phyloP scores from a whole-genome alignment of 371 early-diverging fungal species.

The Mortierella sp. region DNA sequence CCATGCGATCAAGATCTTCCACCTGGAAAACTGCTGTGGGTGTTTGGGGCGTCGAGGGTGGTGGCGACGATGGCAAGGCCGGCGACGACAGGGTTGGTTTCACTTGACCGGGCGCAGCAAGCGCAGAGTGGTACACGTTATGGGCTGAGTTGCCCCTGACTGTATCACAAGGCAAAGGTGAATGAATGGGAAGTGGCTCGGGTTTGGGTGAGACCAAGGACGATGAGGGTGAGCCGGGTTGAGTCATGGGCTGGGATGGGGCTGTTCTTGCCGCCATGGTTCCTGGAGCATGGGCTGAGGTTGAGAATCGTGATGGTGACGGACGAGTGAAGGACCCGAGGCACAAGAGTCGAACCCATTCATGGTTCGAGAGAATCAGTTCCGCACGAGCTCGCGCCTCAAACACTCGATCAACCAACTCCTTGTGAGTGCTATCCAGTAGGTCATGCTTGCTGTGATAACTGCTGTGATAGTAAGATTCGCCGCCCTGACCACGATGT shows the following conservation, averaged over 20 bases:
- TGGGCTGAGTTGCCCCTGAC: too few species aligned
- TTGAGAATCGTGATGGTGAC: not conserved
- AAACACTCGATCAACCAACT: not conserved
- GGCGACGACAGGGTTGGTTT: not conserved
- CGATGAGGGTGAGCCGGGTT: too few species aligned
- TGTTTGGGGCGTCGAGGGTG: constrained; percentile 1
- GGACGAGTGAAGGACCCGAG: constrained; percentile 42
- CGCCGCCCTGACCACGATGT: too few species aligned
- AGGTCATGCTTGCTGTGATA: constrained; percentile 2
- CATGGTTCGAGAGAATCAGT: constrained; percentile 41
- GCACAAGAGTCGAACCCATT: constrained; percentile 39
- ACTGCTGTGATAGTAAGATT: too few species aligned
- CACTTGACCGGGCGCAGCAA: not conserved
- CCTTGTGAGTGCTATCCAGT: not conserved
- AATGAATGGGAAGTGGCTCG: too few species aligned
- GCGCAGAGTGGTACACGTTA: not conserved
- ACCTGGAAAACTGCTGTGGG: constrained; percentile 5
- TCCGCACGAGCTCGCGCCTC: constrained; percentile 24
- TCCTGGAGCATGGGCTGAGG: not conserved
- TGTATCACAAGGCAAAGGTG: too few species aligned
- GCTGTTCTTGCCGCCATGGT: too few species aligned
- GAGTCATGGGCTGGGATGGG: too few species aligned
- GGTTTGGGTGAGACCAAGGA: too few species aligned
- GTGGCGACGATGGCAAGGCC: not conserved
- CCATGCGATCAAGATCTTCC: constrained; percentile 59